phyloP scores from a whole-genome alignment of 495 filamentous ascomycete species.

The Amphirosellinia nigrospora region DNA sequence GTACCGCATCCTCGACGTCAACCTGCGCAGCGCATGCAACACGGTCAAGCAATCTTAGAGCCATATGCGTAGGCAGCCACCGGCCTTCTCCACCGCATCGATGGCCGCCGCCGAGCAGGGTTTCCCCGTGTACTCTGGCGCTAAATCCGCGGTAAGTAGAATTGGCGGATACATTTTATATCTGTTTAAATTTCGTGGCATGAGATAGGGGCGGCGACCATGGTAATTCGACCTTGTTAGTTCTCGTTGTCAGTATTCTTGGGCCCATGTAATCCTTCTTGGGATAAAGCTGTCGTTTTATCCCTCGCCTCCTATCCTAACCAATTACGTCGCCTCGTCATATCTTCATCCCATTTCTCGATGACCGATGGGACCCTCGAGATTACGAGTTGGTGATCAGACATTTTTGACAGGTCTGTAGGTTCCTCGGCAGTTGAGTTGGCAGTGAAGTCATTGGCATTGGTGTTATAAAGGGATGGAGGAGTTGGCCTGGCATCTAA shows the following conservation, averaged over 20 bases:
- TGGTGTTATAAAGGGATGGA: neutral
- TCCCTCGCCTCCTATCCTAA: neutral
- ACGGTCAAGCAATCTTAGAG: slow-evolving; percentile 39
- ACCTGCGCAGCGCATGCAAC: slow-evolving; percentile 35
- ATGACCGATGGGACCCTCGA: neutral
- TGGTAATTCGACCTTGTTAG: too few relatives aligned
- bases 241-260: too few relatives aligned
- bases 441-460: too few relatives aligned
- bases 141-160: slow-evolving; percentile 2
- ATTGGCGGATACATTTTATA: too few relatives aligned
- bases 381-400: neutral
- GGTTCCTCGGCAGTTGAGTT: neutral
- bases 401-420: neutral
- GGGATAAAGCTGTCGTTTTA: neutral
- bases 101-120: slow-evolving; percentile 38
- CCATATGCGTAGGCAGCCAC: slow-evolving; percentile 27
- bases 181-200: too few relatives aligned
- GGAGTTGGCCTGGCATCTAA: neutral
- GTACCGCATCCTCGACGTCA: slow-evolving; percentile 36
- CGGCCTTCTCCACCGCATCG: slow-evolving; percentile 31
- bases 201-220: too few relatives aligned
- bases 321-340: neutral
- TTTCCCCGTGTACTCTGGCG: slow-evolving; percentile 38
- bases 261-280: neutral
- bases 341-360: neutral